A percentile compares a stretch with the other conserved stretches of the same genome.
Evolutionary conservation across 2,329 filamentous ascomycete species (phyloP).

Genomic region (Botrytis elliptica): DNA sequence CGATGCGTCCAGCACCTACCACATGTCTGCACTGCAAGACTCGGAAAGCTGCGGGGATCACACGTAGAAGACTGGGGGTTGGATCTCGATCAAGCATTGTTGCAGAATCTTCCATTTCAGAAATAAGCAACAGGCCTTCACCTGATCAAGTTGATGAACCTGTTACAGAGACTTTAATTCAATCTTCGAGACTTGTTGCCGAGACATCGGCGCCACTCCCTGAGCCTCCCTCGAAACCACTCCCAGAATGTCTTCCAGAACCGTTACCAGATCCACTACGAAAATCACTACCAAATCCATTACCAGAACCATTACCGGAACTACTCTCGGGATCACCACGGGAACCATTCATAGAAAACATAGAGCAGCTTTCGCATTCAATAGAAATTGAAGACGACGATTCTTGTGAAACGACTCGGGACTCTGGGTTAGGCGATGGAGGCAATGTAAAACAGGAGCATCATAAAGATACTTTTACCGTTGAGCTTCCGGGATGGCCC

Average conservation of each 20-base stretch:
- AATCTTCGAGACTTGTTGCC: neutral
- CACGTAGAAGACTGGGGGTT: neutral
- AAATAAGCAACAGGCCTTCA: neutral
- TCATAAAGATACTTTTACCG: neutral
- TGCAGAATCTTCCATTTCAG: too few relatives aligned
- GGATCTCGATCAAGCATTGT: neutral
- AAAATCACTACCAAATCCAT: neutral
- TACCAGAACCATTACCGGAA: neutral
- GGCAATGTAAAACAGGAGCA: neutral
- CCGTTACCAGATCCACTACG: neutral
- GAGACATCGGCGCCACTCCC: neutral
- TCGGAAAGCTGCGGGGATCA: neutral
- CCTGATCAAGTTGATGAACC: neutral
- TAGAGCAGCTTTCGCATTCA: neutral
- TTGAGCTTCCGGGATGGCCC: neutral
- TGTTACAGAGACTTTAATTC: neutral
- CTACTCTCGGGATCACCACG: too few relatives aligned
- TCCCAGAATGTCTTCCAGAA: neutral
- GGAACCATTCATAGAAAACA: too few relatives aligned
- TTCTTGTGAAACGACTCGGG: neutral
- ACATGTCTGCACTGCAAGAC: constrained; percentile 7
- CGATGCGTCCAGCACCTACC: neutral
- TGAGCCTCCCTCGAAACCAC: neutral
- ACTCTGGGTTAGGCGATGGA: too few relatives aligned
- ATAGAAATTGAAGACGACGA: neutral